Conservation (phyloP, 768 basidiomycete species). For the Butyriboletus loyo region DNA sequence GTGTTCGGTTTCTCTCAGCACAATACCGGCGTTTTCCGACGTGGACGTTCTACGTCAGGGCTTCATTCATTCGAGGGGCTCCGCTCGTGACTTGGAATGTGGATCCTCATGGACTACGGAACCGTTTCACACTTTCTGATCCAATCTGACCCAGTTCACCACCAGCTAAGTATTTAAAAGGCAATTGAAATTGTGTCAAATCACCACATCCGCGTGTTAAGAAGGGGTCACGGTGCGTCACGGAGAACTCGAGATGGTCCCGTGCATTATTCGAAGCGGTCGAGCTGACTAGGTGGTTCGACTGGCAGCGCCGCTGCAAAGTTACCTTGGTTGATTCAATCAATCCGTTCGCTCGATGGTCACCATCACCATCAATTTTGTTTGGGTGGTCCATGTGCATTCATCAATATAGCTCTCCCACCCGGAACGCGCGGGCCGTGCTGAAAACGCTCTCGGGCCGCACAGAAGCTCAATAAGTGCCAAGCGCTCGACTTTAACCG, state of each 20-base stretch:
- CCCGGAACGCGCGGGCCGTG: slow-evolving; percentile 9
- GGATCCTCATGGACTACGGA: neutral
- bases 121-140: neutral
- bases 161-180: neutral
- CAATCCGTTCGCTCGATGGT: neutral
- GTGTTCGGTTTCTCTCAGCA: neutral
- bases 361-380: neutral
- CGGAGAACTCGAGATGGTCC: neutral
- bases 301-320: neutral
- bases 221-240: neutral
- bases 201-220: neutral
- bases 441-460: neutral
- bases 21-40: neutral
- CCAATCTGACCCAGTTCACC: neutral
- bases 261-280: neutral
- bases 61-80: neutral
- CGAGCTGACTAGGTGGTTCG: neutral
- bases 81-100: neutral
- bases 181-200: neutral
- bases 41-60: neutral
- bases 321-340: neutral
- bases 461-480: neutral
- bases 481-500: neutral
- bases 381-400: neutral
- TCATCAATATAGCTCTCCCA: neutral